Evolutionary conservation across 1,284 basidiomycete genomes (phyloP), one percentile per base, ranked within the genome.

Genomic region (Hemileia vastatrix): DNA sequence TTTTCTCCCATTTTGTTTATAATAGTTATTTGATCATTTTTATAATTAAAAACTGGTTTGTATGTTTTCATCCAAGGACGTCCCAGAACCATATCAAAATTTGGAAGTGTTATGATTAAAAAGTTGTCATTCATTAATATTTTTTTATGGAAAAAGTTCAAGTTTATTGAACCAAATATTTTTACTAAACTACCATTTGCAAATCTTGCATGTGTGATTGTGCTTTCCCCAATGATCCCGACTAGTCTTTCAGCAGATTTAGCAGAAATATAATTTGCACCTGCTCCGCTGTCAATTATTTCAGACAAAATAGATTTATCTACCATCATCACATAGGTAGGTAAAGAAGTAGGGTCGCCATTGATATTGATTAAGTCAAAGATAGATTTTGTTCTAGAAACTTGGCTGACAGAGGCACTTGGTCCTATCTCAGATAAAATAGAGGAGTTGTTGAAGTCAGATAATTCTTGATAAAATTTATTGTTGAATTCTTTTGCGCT

Each of bases 11-110:
- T n/a, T 9, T 40, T 44, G 8, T 43, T 21, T 8, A 44, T 24
- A 23, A 6, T 44, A 21, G 36, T 23, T 2, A 24, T 4, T 24
- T 43, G 8, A 9, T 33, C 9, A 13, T 32, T 43, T 4, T 19
- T 6, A 23, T 40, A 55, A 23, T 55, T 23, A 6, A 40, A 40
- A 1, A 55, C 54, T 1, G 36, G 33, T 36, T 32, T 19, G 3
- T 19, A 43, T 6, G 19, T 23, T 19, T 27, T 1, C 6, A 57
- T 18, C 55, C 55, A 57, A 11, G 44, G 44, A 6, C 45, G 2
- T 15, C 40, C 55, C 1, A 57, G 11, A n/a, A 57, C 27, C 19
- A 57, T n/a, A 6, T 57, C 44, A 40, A 57, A 45, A 11, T 48
- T 23, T 6, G 54, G 54, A 1, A 57, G 24, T 6, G 40, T 48